Conservation (phyloP, 805 yeast species). For the Candida dajiaensis region DNA sequence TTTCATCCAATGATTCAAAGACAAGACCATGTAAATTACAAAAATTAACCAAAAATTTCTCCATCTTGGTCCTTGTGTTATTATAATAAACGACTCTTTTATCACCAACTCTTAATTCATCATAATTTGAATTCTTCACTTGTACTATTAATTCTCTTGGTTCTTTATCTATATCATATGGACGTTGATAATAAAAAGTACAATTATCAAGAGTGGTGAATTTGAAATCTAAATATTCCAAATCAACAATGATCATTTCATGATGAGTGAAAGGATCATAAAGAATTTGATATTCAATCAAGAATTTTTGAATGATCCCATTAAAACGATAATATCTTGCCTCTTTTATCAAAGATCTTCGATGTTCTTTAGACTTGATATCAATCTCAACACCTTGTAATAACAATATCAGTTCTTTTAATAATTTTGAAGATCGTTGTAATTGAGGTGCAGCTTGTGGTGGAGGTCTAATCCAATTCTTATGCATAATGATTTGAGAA, state of each 20-base stretch:
- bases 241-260: slow-evolving; percentile 47
- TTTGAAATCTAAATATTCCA: slow-evolving; percentile 11
- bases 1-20: not conserved
- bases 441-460: slow-evolving; percentile 57
- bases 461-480: slow-evolving; percentile 66
- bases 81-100: not conserved
- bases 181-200: slow-evolving; percentile 34
- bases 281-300: slow-evolving; percentile 46
- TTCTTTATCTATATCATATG: slow-evolving; percentile 33
- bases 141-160: slow-evolving; percentile 3
- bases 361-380: slow-evolving; percentile 46
- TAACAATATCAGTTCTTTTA: slow-evolving; percentile 37
- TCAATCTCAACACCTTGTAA: slow-evolving; percentile 49
- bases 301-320: slow-evolving; percentile 59
- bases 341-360: slow-evolving; percentile 56
- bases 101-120: not conserved
- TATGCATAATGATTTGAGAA: slow-evolving; percentile 30
- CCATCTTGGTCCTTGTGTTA: not conserved
- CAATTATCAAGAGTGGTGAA: slow-evolving; percentile 12
- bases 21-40: not conserved
- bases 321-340: slow-evolving; percentile 72
- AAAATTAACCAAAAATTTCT: not conserved
- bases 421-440: slow-evolving; percentile 12
- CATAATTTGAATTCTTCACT: not conserved
- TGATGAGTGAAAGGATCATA: slow-evolving; percentile 44